Evolutionary conservation across 345 rosid genomes (phyloP), one percentile per base, ranked within the genome.

Genomic region (Leavenworthia alabamica): DNA sequence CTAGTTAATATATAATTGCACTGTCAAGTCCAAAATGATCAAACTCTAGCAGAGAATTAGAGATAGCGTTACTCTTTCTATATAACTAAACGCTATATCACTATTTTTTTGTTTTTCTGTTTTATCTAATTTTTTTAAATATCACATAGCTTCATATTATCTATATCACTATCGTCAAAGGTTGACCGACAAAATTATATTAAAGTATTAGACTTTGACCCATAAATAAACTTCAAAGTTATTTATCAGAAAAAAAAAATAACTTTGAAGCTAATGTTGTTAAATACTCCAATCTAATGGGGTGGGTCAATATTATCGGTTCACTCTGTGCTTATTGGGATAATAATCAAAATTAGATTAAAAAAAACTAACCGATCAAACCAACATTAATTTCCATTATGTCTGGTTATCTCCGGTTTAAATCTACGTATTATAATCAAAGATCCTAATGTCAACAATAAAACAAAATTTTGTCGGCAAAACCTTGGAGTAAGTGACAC

Each of bases 391-490:
- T 4, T 42, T 12, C n/a, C 8, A 12, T 3, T 8, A 20, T 5
- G 9, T 8, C 23, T 32, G 53, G 33, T 52, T 43, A 41, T n/a
- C 1, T 29, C 48, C 40, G 63, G 32, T 27, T 56, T 12, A 11
- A 1, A 56, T 6, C 1, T 3, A 10, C n/a, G 52, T 36, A 28
- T 14, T 10, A 0, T 5, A 42, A 53, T 17, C 7, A 1, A 33
- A 45, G 3, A 35, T 13, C 22, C 3, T 5, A 37, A 8, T 28
- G 39, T 59, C n/a, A 27, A 24, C 41, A 52, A 46, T 13, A 28
- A 37, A 20, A 46, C 72, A 47, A 54, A 28, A 3, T 2, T 61
- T 46, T 70, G 74, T 70, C 74, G 74, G 74, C 73, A 43, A 22
- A 44, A 52, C 10, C 17, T 43, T 44, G 67, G 61, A 36, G 49